A percentile compares a stretch with the other conserved stretches of the same genome.
These are phyloP conservation scores for Kodamaea sp. DNA, from an alignment of 1,139 yeast genomes.

Conservation along the genomic window DNA sequence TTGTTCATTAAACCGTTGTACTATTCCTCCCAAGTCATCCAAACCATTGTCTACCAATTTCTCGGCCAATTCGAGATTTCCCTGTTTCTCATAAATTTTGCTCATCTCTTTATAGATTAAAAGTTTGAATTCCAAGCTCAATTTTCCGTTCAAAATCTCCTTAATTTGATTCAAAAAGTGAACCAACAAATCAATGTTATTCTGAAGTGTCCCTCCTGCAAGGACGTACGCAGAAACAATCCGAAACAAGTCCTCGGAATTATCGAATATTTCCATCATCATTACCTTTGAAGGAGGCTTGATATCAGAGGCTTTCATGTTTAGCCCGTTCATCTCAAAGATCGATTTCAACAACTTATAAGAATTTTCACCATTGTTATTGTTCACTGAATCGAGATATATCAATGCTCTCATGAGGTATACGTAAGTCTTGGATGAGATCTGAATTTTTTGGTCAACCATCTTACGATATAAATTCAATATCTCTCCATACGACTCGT, in stretches of 20 bases:
- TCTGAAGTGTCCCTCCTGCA: constrained; percentile 18
- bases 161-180: constrained; percentile 32
- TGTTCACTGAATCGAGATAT: constrained; percentile 32
- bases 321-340: constrained; percentile 34
- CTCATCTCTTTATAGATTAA: constrained; percentile 32
- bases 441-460: constrained; percentile 31
- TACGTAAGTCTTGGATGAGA: constrained; percentile 40
- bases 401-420: constrained; percentile 45
- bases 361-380: constrained; percentile 27
- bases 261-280: constrained; percentile 13
- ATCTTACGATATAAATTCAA: constrained; percentile 42
- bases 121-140: constrained; percentile 28
- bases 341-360: constrained; percentile 33
- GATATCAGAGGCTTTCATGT: constrained; percentile 9
- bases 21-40: constrained; percentile 22
- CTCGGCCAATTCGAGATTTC: constrained; percentile 23
- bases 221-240: constrained; percentile 28
- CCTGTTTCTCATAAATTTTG: constrained; percentile 25
- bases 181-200: constrained; percentile 27
- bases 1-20: constrained; percentile 14
- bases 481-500: constrained; percentile 29
- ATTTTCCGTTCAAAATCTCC: constrained; percentile 20
- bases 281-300: constrained; percentile 13
- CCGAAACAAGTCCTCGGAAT: constrained; percentile 23
- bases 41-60: constrained; percentile 28